Percentiles rank a stretch among this genome's conserved stretches.
These are phyloP conservation scores for Datisca glomerata DNA, from an alignment of 306 rosid species.

Conservation along the genomic window DNA sequence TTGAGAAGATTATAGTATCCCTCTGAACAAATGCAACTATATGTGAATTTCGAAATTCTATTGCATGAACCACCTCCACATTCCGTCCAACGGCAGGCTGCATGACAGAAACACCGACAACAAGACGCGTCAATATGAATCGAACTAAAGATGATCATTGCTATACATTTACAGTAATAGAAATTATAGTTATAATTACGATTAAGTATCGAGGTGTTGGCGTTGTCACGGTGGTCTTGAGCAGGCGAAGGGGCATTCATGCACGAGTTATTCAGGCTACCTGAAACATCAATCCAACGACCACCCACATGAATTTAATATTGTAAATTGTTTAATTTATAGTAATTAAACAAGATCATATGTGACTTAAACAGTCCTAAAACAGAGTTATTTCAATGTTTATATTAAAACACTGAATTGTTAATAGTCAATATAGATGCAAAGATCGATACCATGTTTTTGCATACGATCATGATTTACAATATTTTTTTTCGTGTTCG, in stretches of 20 bases:
- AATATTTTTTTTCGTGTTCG: no score
- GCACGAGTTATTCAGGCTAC: slow-evolving; percentile 51
- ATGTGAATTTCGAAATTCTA: slow-evolving; percentile 39
- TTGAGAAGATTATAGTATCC: slow-evolving; percentile 69
- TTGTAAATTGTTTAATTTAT: slow-evolving; percentile 1
- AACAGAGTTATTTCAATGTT: not conserved
- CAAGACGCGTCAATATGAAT: no score
- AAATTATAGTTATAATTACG: slow-evolving; percentile 26
- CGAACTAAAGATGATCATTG: not conserved
- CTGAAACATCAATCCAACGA: slow-evolving; percentile 22
- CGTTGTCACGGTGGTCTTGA: slow-evolving; percentile 26
- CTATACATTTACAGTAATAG: not conserved
- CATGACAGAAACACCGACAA: not conserved
- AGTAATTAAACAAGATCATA: not conserved
- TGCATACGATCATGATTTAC: no score
- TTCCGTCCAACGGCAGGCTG: slow-evolving; percentile 69
- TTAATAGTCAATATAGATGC: not conserved
- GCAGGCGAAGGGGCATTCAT: slow-evolving; percentile 35
- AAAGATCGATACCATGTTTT: no score
- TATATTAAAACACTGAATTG: not conserved
- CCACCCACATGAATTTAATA: slow-evolving; percentile 15
- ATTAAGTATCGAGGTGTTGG: slow-evolving; percentile 36
- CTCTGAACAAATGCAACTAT: slow-evolving; percentile 40
- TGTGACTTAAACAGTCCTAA: not conserved
- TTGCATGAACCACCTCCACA: slow-evolving; percentile 85